These are phyloP conservation scores for Parachaetomium inaequale DNA, from an alignment of 495 filamentous ascomycete genomes.

Conservation along the genomic window DNA sequence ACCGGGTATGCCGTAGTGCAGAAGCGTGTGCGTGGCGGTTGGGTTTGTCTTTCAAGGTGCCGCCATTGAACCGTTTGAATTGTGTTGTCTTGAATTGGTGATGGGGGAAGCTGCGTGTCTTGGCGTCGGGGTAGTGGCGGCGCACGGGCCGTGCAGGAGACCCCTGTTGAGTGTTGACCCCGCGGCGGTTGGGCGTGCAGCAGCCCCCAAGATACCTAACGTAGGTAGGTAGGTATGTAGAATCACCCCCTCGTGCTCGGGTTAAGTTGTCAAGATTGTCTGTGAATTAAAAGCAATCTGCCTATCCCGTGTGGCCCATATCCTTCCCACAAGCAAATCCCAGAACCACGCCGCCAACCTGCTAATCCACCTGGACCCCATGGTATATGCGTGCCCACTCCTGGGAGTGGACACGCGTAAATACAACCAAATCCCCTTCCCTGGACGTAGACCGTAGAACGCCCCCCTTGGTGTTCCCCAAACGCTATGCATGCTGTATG, in stretches of 20 bases:
- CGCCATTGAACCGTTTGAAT: background rate
- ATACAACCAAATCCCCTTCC: slow-evolving; percentile 3
- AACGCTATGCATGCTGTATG: background rate
- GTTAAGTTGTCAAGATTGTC: background rate
- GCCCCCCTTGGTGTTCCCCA: background rate
- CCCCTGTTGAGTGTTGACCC: background rate
- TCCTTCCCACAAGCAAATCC: background rate
- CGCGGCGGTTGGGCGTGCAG: background rate
- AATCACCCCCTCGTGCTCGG: background rate
- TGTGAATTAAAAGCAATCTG: background rate
- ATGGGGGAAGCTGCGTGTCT: background rate
- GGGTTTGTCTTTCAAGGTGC: background rate
- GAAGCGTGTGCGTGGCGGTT: no score
- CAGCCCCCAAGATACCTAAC: no score
- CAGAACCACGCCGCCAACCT: background rate
- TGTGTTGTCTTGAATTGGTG: background rate
- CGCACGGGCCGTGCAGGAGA: background rate
- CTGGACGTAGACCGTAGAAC: background rate
- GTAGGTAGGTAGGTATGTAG: no score
- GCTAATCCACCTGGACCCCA: background rate
- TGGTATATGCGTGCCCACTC: background rate
- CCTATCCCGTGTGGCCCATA: background rate
- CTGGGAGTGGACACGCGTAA: background rate
- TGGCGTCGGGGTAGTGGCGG: background rate
- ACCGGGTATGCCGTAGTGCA: no score